Base-by-base conservation (phyloP, 192 early-diverging fungal genomes). In the Entomortierella beljakovae region DNA sequence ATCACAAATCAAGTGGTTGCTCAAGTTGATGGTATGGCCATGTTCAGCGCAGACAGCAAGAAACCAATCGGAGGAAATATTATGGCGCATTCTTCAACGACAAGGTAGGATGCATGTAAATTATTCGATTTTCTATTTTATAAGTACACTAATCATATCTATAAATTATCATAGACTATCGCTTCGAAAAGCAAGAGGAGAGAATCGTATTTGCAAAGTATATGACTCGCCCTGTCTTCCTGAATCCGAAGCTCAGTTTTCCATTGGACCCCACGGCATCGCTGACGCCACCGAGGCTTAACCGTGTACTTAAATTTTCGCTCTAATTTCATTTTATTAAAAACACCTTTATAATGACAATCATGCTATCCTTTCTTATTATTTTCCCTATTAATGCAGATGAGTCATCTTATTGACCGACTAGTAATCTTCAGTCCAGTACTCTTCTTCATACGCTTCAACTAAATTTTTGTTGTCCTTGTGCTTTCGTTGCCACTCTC, bases 31-130 rank as follows among this genome's bases (percentile, higher is more conserved):
- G 96, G 96, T 57, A 89, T 90, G 68, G 84, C 92, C 25, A 95
- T 96, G 91, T 98, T 97, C 86, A 91, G 89, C 29, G 82, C 92
- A 16, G 95, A 96, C 64, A 92, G 92, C 22, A 97, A 97, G 72
- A 99, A 99, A 63, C 97, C 97, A 3, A 96, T 97, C 64, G 97
- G 97, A 53, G 97, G 97, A 64, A 96, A 99, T 82, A 97, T 99
- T 40, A 97, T 98, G 79, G 97, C 98, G 0, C 98, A 99, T 61
- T 87, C 97, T n/a, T 97, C 96, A 40, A 97, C 96, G 11, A 99
- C 97, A 18, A 87, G 97, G 92, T 95, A 87, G n/a, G n/a, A 57
- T 48, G 35, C 5, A 37, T 34, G 7, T 31, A 38, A 2, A 56
- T 54, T 35, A 22, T 26, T 32, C 33, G 26, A 32, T 53, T 35